Evolutionary conservation across 225 moss, liverwort and hornwort species (phyloP).

Genomic region (Ulota crispa): DNA sequence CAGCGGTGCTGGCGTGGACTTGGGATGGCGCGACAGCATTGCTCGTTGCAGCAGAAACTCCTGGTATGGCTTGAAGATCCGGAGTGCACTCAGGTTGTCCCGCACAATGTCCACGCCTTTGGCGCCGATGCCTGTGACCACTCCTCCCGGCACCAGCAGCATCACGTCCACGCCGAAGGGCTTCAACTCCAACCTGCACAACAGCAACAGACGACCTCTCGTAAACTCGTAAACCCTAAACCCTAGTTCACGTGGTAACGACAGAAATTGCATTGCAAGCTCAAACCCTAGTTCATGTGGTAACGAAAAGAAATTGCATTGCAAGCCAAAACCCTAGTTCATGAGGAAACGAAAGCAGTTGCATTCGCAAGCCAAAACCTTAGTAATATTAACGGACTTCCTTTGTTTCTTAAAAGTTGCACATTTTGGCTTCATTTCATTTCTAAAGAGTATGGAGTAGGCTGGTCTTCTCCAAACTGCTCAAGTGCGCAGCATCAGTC

Average conservation of each 20-base stretch:
- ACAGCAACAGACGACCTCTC: background rate
- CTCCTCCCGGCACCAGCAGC: slow-evolving; percentile 51
- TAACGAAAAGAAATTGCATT: background rate
- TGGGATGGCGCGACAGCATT: slow-evolving; percentile 34
- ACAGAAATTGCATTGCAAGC: too few species aligned
- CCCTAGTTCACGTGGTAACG: too few species aligned
- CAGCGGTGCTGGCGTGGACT: slow-evolving; percentile 41
- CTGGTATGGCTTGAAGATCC: slow-evolving; percentile 44
- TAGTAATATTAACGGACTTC: background rate
- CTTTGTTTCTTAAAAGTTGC: too few species aligned
- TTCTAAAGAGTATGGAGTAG: too few species aligned
- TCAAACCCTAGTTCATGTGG: background rate
- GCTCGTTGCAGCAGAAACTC: slow-evolving; percentile 42
- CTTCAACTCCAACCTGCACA: slow-evolving; percentile 54
- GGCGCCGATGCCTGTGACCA: slow-evolving; percentile 38
- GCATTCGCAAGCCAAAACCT: background rate
- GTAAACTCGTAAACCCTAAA: too few species aligned
- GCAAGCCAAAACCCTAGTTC: background rate
- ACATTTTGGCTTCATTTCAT: too few species aligned
- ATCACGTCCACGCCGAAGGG: slow-evolving; percentile 59
- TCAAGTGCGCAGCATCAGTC: too few species aligned
- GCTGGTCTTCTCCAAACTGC: too few species aligned
- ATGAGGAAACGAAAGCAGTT: too few species aligned
- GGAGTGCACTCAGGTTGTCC: slow-evolving; percentile 20
- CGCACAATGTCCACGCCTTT: slow-evolving; percentile 11